Base-by-base conservation (phyloP, 2,329 filamentous ascomycete species). In the Pyrenophora seminiperda region DNA sequence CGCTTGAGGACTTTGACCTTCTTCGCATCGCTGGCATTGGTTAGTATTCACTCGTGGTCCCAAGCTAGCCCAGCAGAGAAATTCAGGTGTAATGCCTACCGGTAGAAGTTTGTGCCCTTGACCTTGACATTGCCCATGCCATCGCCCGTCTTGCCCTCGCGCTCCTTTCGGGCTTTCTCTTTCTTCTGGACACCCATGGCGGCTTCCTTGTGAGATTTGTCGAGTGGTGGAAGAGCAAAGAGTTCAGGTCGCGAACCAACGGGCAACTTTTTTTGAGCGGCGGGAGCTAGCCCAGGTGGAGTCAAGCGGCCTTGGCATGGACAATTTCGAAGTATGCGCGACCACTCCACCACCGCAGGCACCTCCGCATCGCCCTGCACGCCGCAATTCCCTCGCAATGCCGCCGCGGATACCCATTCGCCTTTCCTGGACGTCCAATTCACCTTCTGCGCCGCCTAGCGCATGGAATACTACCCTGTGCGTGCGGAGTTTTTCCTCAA, bases 61-160 rank as follows among this genome's bases (percentile, higher is more conserved):
- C 7, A 27, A 10, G 13, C 9, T 13, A 27, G 24, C 24, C 13
- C 14, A 11, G 13, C 14, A 27, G 10, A 27, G 27, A 19, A 33
- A 15, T 13, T 17, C 31, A 9, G 37, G 0, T 13, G 15, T 7
- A 7, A 30, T 17, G 18, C 50, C 10, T 63, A 62, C 62, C 62
- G 86, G 80, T 97, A 97, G 79, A 97, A 99, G 80, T 97, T 97
- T 81, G 97, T 93, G 77, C 94, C 94, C 79, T 99, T 99, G 65
- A 86, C 81, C 68, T 87, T 90, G 70, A 97, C 90, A 78, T 97
- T 97, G 67, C 78, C 86, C 84, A 96, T 91, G 73, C 91, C 91
- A 84, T 94, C 88, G 61, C 84, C 83, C 41, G 83, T 83, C 78
- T 92, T 93, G 63, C 90, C 91, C 82, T 97, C 86, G 74, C 91